Base-by-base conservation (phyloP, 2,329 filamentous ascomycete species). In the Colletotrichum falcatum region DNA sequence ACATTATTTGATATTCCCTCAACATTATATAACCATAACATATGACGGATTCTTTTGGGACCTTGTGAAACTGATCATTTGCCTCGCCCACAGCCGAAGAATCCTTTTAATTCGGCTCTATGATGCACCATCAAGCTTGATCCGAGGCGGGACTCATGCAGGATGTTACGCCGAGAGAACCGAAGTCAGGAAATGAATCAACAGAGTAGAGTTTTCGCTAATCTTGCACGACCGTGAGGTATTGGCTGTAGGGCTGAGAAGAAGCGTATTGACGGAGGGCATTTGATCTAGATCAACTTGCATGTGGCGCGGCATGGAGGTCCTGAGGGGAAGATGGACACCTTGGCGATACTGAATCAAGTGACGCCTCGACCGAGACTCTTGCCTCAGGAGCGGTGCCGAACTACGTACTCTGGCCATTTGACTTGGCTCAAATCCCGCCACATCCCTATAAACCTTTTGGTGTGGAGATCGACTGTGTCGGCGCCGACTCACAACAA, bases 171-270 rank as follows among this genome's bases (percentile, higher is more conserved):
- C n/a, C 53, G 8, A n/a, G n/a, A 33, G n/a, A 14, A 39, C 8
- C 39, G 53, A 56, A 26, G 33, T 18, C n/a, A 33, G 20, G n/a
- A 26, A 39, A 26, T 26, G 12, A 39, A 6, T n/a, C 33, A 37
- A 11, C 33, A 8, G 35, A 39, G 33, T 39, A 39, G n/a, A 56
- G 53, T 56, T 56, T 56, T 56, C 53, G 53, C n/a, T 39, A 56
- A 56, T 26, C 53, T 35, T 39, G 20, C 33, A 35, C 39, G n/a
- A 9, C 53, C 37, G 4, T 20, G 53, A 37, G 33, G n/a, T 26
- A 37, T 35, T 9, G 26, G 6, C 14, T 14, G 53, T 56, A 26
- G 53, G 53, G 53, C 53, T 56, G 53, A 56, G 33, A n/a, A 35
- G 33, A 26, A 55, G 20, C 20, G 11, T 3, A 55, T 7, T n/a